phyloP scores from a whole-genome alignment of 805 yeast genomes.

The Maudiozyma turicensis region DNA sequence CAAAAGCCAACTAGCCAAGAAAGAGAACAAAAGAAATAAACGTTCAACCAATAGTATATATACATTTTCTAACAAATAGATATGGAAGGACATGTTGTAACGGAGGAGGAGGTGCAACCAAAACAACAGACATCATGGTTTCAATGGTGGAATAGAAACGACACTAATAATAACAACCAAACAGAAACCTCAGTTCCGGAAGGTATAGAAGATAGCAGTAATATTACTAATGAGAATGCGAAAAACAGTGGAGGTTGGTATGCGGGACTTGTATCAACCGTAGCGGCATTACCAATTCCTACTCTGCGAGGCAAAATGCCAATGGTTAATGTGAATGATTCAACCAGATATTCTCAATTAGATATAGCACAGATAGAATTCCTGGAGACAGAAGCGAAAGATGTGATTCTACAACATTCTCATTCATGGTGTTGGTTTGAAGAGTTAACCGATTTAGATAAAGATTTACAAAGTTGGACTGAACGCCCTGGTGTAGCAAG shows the following conservation, averaged over 20 bases:
- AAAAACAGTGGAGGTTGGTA: slow-evolving; percentile 10
- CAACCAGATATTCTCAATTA: slow-evolving; percentile 21
- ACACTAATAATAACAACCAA: background rate
- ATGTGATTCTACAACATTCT: slow-evolving; percentile 12
- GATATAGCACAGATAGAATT: slow-evolving; percentile 18
- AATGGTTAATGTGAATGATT: slow-evolving; percentile 9
- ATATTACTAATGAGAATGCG: background rate
- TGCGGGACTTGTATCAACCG: slow-evolving; percentile 6
- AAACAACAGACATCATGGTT: background rate
- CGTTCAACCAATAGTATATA: no score
- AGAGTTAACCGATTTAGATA: slow-evolving; percentile 12
- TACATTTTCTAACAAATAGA: background rate
- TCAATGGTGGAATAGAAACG: background rate
- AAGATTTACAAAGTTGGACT: slow-evolving; percentile 7
- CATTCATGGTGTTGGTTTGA: slow-evolving; percentile 29
- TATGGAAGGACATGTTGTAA: background rate
- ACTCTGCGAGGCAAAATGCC: slow-evolving; percentile 4
- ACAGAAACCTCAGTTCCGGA: background rate
- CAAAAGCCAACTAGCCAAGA: no score
- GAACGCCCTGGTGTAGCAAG: slow-evolving; percentile 17
- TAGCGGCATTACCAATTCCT: slow-evolving; percentile 10
- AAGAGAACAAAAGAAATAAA: no score
- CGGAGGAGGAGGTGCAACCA: background rate
- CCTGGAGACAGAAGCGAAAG: slow-evolving; percentile 20
- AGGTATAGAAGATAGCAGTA: background rate